These are phyloP conservation scores for Dissoconium aciculare DNA, from an alignment of 2,329 filamentous ascomycete genomes.

Conservation along the genomic window DNA sequence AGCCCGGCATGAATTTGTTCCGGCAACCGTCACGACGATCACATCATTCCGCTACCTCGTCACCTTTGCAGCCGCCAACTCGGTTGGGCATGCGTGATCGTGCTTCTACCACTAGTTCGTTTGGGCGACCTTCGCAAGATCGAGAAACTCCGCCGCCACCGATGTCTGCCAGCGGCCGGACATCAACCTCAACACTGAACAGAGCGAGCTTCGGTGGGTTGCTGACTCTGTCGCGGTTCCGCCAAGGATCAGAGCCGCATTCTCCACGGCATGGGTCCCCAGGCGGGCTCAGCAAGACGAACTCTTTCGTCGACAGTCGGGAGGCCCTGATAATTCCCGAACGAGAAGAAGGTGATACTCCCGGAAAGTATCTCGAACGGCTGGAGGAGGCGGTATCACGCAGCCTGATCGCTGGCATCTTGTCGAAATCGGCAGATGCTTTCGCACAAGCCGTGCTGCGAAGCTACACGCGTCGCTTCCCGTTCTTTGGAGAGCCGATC, in stretches of 20 bases:
- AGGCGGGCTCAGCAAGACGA: constrained; percentile 61
- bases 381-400: constrained; percentile 68
- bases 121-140: constrained; percentile 55
- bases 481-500: constrained; percentile 92
- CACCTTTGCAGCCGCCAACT: constrained; percentile 43
- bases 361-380: constrained; percentile 73
- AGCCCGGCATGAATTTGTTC: constrained; percentile 35
- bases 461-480: constrained; percentile 90
- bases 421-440: constrained; percentile 73
- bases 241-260: constrained; percentile 64
- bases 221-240: constrained; percentile 59
- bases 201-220: constrained; percentile 87
- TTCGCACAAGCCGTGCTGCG: constrained; percentile 74
- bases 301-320: constrained; percentile 63
- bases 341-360: constrained; percentile 72
- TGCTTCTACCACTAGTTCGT: constrained; percentile 79
- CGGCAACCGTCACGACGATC: constrained; percentile 49
- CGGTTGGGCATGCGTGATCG: constrained; percentile 52
- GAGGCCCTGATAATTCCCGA: constrained; percentile 59
- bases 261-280: constrained; percentile 56
- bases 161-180: constrained; percentile 42
- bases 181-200: constrained; percentile 69
- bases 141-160: constrained; percentile 48
- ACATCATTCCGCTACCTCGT: constrained; percentile 48
- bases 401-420: constrained; percentile 66